Conservation (phyloP, 768 basidiomycete genomes). For the Leccinum obscurum region DNA sequence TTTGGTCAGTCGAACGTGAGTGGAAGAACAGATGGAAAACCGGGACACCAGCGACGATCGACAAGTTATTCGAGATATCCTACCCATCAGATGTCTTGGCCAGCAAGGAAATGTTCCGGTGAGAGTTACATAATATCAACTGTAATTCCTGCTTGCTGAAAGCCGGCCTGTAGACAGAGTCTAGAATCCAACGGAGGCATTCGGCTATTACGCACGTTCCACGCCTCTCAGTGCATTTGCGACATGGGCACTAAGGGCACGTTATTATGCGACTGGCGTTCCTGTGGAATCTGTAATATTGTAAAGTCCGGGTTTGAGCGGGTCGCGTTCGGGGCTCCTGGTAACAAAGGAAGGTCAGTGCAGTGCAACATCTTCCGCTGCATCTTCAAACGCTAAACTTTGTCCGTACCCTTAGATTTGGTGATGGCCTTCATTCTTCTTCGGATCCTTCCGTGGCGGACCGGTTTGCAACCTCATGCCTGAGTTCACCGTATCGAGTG, state of each 20-base stretch:
- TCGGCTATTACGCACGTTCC: slow-evolving; percentile 58
- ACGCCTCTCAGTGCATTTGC: slow-evolving; percentile 67
- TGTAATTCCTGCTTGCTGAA: slow-evolving; percentile 6
- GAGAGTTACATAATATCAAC: slow-evolving; percentile 12
- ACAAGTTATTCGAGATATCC: slow-evolving; percentile 56
- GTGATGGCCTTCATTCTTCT: slow-evolving; percentile 64
- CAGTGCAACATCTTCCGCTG: slow-evolving; percentile 3
- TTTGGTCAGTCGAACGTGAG: slow-evolving; percentile 50
- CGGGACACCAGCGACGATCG: slow-evolving; percentile 40
- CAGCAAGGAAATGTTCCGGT: slow-evolving; percentile 53
- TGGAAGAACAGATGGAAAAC: slow-evolving; percentile 44
- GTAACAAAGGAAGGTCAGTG: slow-evolving; percentile 56
- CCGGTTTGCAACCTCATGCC: slow-evolving; percentile 62
- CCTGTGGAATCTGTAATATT: slow-evolving; percentile 65
- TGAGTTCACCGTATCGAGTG: slow-evolving; percentile 64
- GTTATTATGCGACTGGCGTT: slow-evolving; percentile 53
- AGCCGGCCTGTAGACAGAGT: slow-evolving; percentile 25
- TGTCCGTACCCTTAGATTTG: slow-evolving; percentile 42
- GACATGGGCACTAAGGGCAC: slow-evolving; percentile 59
- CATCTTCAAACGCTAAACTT: slow-evolving; percentile 1
- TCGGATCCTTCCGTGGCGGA: slow-evolving; percentile 60
- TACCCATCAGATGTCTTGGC: slow-evolving; percentile 29
- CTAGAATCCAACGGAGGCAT: slow-evolving; percentile 36
- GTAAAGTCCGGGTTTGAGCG: slow-evolving; percentile 56
- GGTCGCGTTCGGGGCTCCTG: slow-evolving; percentile 55